A percentile compares a stretch with the other conserved stretches of the same genome.
These are phyloP conservation scores for Cenococcum geophilum DNA, from an alignment of 495 filamentous ascomycete genomes.

Conservation along the genomic window DNA sequence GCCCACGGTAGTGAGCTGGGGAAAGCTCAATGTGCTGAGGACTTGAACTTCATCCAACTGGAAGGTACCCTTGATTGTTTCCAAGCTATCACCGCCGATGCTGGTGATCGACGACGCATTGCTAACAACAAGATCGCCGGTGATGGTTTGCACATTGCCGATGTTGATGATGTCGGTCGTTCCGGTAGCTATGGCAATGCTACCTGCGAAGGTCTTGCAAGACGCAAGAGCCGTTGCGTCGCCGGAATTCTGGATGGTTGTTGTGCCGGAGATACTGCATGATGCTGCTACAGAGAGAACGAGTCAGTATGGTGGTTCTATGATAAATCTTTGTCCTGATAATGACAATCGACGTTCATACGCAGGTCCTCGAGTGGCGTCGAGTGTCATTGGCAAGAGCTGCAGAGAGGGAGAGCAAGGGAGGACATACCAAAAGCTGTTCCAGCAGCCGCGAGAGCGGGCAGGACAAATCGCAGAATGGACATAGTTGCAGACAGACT, in stretches of 20 bases:
- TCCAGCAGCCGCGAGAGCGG: constrained; percentile 62
- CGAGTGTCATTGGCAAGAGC: not conserved
- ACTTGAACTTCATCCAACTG: constrained; percentile 56
- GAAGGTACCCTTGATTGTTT: constrained; percentile 57
- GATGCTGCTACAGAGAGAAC: constrained; percentile 37
- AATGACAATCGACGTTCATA: not conserved
- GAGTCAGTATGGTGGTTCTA: not conserved
- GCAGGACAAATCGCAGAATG: constrained; percentile 65
- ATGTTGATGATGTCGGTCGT: constrained; percentile 50
- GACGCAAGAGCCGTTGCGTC: constrained; percentile 62
- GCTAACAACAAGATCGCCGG: constrained; percentile 57
- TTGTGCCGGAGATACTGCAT: constrained; percentile 43
- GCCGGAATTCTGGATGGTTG: constrained; percentile 58
- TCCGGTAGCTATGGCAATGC: constrained; percentile 55
- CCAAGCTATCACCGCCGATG: constrained; percentile 48
- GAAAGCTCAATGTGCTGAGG: constrained; percentile 58
- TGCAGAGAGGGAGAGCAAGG: not conserved
- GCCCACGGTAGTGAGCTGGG: constrained; percentile 55
- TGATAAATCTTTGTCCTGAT: not conserved
- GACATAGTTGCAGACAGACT: constrained; percentile 51
- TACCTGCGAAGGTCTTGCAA: constrained; percentile 66
- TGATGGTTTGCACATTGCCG: constrained; percentile 55
- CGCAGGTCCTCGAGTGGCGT: not conserved
- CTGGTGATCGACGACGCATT: constrained; percentile 55
- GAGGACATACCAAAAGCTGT: constrained; percentile 57